Evolutionary conservation across 805 yeast genomes (phyloP).

Genomic region (Barnettozyma vustinii): DNA sequence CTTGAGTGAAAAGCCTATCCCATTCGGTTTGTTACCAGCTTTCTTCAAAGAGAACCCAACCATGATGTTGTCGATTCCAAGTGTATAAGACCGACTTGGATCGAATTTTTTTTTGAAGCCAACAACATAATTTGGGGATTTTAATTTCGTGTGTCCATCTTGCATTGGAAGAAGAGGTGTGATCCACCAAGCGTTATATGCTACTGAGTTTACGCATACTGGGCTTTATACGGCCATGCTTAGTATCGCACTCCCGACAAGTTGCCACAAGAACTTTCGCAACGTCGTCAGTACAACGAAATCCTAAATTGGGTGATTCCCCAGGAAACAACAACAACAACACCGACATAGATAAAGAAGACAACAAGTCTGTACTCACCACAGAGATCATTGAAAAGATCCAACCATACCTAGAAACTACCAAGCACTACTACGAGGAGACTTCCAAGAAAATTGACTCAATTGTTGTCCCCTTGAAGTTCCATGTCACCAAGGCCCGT

Average conservation of each 20-base stretch:
- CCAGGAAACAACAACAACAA: neutral
- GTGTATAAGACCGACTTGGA: neutral
- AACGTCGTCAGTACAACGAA: neutral
- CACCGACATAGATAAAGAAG: neutral
- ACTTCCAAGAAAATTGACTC: slow-evolving; percentile 12
- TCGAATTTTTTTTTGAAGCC: no score
- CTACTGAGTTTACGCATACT: neutral
- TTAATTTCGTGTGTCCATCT: neutral
- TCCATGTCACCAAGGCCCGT: slow-evolving; percentile 26
- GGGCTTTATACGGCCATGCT: neutral
- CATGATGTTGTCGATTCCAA: slow-evolving; percentile 13
- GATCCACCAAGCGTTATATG: neutral
- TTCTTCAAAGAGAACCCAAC: slow-evolving; percentile 36
- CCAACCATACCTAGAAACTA: slow-evolving; percentile 19
- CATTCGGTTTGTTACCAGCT: neutral
- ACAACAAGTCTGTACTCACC: neutral
- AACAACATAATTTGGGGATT: no score
- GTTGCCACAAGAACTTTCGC: neutral
- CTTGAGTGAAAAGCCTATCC: slow-evolving; percentile 28
- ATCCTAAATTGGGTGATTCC: neutral
- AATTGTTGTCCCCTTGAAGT: slow-evolving; percentile 13
- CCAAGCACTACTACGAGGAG: slow-evolving; percentile 14
- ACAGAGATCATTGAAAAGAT: slow-evolving; percentile 13
- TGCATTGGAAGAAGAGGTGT: neutral
- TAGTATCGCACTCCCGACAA: neutral